These are phyloP conservation scores for Dianthus caryophyllus DNA, from an alignment of 148 eudicot species.

Conservation along the genomic window DNA sequence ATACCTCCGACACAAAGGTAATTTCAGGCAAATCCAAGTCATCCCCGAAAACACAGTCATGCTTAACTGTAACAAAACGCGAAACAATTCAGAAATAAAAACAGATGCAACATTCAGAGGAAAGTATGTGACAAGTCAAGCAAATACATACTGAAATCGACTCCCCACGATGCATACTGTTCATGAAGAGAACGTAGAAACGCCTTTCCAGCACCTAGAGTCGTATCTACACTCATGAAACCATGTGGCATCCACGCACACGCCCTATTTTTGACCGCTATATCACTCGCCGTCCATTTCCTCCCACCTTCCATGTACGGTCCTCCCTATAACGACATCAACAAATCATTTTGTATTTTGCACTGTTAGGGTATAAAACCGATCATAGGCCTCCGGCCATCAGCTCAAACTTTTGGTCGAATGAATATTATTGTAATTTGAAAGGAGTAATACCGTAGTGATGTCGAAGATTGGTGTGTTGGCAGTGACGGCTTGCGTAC, in stretches of 20 bases:
- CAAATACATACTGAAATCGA: slow-evolving; percentile 68
- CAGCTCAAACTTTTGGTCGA: no score
- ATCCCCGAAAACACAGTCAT: slow-evolving; percentile 94
- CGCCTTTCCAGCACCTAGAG: slow-evolving; percentile 83
- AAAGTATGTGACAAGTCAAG: neutral
- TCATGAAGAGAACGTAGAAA: slow-evolving; percentile 84
- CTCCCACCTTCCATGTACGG: slow-evolving; percentile 66
- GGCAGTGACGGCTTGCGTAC: slow-evolving; percentile 76
- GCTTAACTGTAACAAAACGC: slow-evolving; percentile 60
- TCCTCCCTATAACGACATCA: slow-evolving; percentile 38
- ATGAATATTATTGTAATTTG: neutral
- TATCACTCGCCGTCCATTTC: slow-evolving; percentile 70
- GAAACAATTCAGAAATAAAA: slow-evolving; percentile 8
- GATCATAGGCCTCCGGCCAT: no score
- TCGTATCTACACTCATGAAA: slow-evolving; percentile 86
- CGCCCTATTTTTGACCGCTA: slow-evolving; percentile 62
- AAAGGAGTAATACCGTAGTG: slow-evolving; percentile 45
- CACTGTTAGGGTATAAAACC: no score
- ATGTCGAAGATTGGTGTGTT: slow-evolving; percentile 83
- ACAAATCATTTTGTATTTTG: neutral
- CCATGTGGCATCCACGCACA: slow-evolving; percentile 96
- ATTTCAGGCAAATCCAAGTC: slow-evolving; percentile 81
- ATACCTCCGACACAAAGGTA: slow-evolving; percentile 73
- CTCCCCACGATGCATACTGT: slow-evolving; percentile 95
- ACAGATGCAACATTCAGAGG: neutral